phyloP scores from a whole-genome alignment of 2,329 filamentous ascomycete species.

The Talaromyces sp. region DNA sequence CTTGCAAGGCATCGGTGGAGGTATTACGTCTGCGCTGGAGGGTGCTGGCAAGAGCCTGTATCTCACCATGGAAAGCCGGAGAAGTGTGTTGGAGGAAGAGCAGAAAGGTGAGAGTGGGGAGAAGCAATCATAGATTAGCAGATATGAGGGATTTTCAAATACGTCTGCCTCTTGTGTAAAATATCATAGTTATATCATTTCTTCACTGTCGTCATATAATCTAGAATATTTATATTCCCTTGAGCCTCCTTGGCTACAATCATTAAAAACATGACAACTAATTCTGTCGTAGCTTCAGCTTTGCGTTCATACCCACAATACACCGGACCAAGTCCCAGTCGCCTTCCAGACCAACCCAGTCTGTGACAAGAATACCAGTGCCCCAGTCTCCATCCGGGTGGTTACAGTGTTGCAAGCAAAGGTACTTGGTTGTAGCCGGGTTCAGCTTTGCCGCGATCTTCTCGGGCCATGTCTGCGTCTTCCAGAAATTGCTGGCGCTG shows the following conservation, averaged over 20 bases:
- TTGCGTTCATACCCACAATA: constrained; percentile 87
- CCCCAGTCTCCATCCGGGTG: constrained; percentile 60
- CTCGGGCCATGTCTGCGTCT: constrained; percentile 85
- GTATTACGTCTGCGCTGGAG: constrained; percentile 73
- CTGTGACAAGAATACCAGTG: constrained; percentile 84
- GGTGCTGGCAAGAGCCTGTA: constrained; percentile 76
- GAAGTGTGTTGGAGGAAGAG: constrained; percentile 74
- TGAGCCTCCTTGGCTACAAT: not conserved
- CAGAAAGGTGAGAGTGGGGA: constrained; percentile 33
- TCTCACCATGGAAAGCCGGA: constrained; percentile 78
- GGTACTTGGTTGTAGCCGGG: constrained; percentile 60
- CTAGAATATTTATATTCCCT: not conserved
- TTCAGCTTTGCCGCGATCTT: constrained; percentile 84
- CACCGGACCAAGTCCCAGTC: constrained; percentile 88
- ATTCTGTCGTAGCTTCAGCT: constrained; percentile 32
- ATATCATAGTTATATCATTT: not conserved
- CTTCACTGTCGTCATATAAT: not conserved
- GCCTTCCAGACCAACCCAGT: constrained; percentile 81
- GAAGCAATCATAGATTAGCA: constrained; percentile 18
- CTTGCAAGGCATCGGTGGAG: constrained; percentile 73
- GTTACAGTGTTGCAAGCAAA: constrained; percentile 49
- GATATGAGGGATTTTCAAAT: constrained; percentile 6
- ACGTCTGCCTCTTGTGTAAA: constrained; percentile 2
- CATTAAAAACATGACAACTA: not conserved
- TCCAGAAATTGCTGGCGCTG: constrained; percentile 91